Conservation (phyloP, 345 rosid species). For the Luvunga scandens region DNA sequence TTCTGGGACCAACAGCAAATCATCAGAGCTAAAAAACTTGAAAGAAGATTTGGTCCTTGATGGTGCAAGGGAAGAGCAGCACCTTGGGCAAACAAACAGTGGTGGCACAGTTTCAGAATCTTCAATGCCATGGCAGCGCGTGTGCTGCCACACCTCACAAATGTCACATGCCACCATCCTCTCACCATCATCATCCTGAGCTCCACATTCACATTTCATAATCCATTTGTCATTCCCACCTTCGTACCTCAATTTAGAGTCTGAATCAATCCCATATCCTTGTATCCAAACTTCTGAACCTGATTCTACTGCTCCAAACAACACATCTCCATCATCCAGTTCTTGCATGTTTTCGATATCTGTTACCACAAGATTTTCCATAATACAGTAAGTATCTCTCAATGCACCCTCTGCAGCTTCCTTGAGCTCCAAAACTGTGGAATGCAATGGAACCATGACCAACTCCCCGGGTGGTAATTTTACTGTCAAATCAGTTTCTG, state of each 20-base stretch:
- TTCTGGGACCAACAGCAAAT: constrained; percentile 26
- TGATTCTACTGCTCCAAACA: constrained; percentile 51
- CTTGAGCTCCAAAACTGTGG: constrained; percentile 68
- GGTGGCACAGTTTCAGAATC: constrained; percentile 70
- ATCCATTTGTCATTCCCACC: constrained; percentile 78
- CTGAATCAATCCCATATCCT: constrained; percentile 50
- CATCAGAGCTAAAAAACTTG: constrained; percentile 27
- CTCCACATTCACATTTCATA: constrained; percentile 73
- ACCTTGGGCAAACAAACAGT: constrained; percentile 61
- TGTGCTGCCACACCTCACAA: constrained; percentile 92
- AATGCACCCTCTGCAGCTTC: constrained; percentile 51
- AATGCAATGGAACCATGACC: constrained; percentile 51
- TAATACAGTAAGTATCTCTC: constrained; percentile 64
- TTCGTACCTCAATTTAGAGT: constrained; percentile 43
- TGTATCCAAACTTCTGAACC: constrained; percentile 48
- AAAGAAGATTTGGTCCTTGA: constrained; percentile 31
- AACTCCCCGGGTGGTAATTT: constrained; percentile 58
- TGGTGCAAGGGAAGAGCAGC: constrained; percentile 54
- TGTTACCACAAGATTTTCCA: constrained; percentile 49
- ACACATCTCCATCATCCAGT: constrained; percentile 40
- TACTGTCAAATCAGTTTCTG: constrained; percentile 21
- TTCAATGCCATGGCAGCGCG: constrained; percentile 68
- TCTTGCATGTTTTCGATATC: constrained; percentile 49
- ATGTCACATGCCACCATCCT: constrained; percentile 86
- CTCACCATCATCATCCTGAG: constrained; percentile 88